Conservation (phyloP, 2,329 filamentous ascomycete species). For the Ascochyta rabiei region DNA sequence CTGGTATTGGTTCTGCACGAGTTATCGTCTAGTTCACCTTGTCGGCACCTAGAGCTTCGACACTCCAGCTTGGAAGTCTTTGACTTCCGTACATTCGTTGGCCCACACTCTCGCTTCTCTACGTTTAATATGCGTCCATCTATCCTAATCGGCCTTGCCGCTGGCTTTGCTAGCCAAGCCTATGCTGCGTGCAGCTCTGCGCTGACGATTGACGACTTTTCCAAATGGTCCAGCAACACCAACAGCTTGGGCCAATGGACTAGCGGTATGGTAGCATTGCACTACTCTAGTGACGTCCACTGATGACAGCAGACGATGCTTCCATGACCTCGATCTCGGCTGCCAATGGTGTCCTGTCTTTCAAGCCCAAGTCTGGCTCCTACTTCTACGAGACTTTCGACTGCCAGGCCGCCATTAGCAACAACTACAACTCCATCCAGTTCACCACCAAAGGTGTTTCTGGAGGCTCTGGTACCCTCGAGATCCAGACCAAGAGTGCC, state of each 20-base stretch:
- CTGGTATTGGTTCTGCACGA: slow-evolving; percentile 19
- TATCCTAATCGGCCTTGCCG: slow-evolving; percentile 42
- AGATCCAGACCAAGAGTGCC: slow-evolving; percentile 56
- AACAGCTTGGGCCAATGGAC: slow-evolving; percentile 46
- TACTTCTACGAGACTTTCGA: slow-evolving; percentile 63
- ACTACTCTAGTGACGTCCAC: not conserved
- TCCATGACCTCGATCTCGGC: slow-evolving; percentile 54
- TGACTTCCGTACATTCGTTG: slow-evolving; percentile 50
- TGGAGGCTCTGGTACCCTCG: slow-evolving; percentile 50
- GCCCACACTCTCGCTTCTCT: slow-evolving; percentile 34
- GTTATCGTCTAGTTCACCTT: slow-evolving; percentile 29
- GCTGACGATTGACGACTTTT: slow-evolving; percentile 49
- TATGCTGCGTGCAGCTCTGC: slow-evolving; percentile 45
- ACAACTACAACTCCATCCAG: slow-evolving; percentile 56
- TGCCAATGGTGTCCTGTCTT: slow-evolving; percentile 54
- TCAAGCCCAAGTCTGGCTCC: slow-evolving; percentile 56
- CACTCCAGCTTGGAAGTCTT: slow-evolving; percentile 36
- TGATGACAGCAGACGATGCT: slow-evolving; percentile 54
- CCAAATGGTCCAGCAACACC: slow-evolving; percentile 43
- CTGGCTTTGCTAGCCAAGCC: slow-evolving; percentile 35
- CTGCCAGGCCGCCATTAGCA: slow-evolving; percentile 54
- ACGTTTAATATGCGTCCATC: slow-evolving; percentile 37
- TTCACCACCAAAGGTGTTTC: slow-evolving; percentile 57
- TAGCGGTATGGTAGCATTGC: slow-evolving; percentile 34
- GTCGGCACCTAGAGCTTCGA: slow-evolving; percentile 25